These are phyloP conservation scores for Astraeus odoratus DNA, from an alignment of 768 basidiomycete genomes.

Conservation along the genomic window DNA sequence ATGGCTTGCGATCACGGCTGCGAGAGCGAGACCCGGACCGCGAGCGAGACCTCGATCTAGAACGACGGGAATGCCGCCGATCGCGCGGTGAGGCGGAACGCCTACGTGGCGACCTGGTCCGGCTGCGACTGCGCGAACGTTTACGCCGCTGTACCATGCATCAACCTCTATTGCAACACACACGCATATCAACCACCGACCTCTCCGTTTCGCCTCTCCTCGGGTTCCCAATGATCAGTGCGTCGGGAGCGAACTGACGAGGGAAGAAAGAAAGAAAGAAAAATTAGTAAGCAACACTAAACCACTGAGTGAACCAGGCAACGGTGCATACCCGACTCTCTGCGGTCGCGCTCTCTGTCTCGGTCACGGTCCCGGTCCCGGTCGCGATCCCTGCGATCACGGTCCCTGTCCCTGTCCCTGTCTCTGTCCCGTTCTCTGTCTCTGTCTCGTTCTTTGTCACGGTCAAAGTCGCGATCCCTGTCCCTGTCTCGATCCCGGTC, in stretches of 20 bases:
- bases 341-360: slow-evolving; percentile 41
- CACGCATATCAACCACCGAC: slow-evolving; percentile 17
- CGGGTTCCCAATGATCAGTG: slow-evolving; percentile 81
- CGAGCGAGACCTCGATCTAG: slow-evolving; percentile 60
- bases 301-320: not conserved
- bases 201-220: slow-evolving; percentile 65
- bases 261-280: not conserved
- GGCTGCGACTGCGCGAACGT: slow-evolving; percentile 59
- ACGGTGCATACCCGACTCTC: slow-evolving; percentile 48
- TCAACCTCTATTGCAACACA: not conserved
- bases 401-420: slow-evolving; percentile 37
- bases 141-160: slow-evolving; percentile 46
- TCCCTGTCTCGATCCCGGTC: slow-evolving; percentile 34
- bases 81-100: slow-evolving; percentile 60
- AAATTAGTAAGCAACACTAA: not conserved
- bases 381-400: slow-evolving; percentile 29
- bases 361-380: slow-evolving; percentile 36
- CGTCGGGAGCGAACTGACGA: slow-evolving; percentile 40
- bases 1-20: slow-evolving; percentile 53
- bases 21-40: slow-evolving; percentile 43
- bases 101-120: slow-evolving; percentile 60
- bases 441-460: slow-evolving; percentile 11
- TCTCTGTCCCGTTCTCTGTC: slow-evolving; percentile 38
- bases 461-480: slow-evolving; percentile 28
- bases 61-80: slow-evolving; percentile 49